A percentile compares a stretch with the other conserved stretches of the same genome.
These are phyloP conservation scores for Fusarium xyrophilum DNA, from an alignment of 2,329 filamentous ascomycete genomes.

Conservation along the genomic window DNA sequence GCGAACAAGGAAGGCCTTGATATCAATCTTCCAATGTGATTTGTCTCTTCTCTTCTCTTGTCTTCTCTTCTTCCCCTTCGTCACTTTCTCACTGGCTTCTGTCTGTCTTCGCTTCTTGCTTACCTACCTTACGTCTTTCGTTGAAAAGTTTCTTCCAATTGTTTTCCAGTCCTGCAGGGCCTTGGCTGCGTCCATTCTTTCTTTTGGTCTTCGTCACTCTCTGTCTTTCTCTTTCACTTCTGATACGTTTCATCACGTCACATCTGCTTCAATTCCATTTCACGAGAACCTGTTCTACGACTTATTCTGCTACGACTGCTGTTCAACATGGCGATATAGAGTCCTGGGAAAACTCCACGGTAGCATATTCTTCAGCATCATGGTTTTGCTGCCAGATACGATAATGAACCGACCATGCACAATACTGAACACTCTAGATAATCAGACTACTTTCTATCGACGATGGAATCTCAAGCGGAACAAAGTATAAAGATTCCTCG, in stretches of 20 bases:
- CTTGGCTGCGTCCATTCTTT: conserved; percentile 35
- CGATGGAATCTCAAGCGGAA: conserved; percentile 34
- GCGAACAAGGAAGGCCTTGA: conserved; percentile 33
- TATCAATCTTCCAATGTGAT: conserved; percentile 23
- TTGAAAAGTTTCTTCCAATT: conserved; percentile 13
- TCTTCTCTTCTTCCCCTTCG: not conserved
- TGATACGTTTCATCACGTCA: conserved; percentile 5
- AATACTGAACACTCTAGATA: conserved; percentile 21
- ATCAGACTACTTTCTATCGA: conserved; percentile 5
- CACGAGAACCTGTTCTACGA: conserved; percentile 2
- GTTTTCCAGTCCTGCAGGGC: conserved; percentile 24
- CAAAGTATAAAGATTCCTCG: conserved; percentile 28
- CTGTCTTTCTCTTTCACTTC: conserved; percentile 3
- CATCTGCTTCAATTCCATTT: not conserved
- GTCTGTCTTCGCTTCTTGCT: conserved; percentile 23
- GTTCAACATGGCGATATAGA: conserved; percentile 25
- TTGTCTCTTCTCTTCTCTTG: conserved; percentile 14
- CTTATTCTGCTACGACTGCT: not conserved
- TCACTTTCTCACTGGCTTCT: not conserved
- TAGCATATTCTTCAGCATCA: conserved; percentile 19
- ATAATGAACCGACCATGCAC: conserved; percentile 19
- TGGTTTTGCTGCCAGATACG: conserved; percentile 16
- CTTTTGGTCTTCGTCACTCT: not conserved
- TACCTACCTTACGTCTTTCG: conserved; percentile 22
- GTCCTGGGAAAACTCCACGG: conserved; percentile 6